Evolutionary conservation across 2,329 filamentous ascomycete species (phyloP).

Genomic region (Pseudomassariella vexata): DNA sequence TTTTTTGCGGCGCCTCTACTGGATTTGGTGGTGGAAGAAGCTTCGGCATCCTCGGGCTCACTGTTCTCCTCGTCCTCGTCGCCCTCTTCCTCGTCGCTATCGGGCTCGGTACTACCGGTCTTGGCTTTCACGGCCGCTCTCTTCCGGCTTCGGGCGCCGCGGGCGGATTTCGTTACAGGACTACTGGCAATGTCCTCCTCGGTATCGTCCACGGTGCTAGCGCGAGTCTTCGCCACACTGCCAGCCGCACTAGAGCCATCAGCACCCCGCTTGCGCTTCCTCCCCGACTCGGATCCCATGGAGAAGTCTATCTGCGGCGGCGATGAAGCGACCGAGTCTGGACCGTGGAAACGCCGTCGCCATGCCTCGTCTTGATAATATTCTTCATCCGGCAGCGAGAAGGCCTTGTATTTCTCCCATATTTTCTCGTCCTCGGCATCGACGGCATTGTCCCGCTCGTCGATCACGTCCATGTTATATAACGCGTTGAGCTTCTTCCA

Average conservation of each 20-base stretch:
- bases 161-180: slow-evolving; percentile 32
- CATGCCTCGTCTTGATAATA: slow-evolving; percentile 40
- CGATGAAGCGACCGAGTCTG: slow-evolving; percentile 42
- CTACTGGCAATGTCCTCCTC: slow-evolving; percentile 38
- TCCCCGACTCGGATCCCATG: slow-evolving; percentile 19
- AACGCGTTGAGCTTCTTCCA: slow-evolving; percentile 81
- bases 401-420: slow-evolving; percentile 58
- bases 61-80: slow-evolving; percentile 9
- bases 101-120: slow-evolving; percentile 20
- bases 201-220: slow-evolving; percentile 47
- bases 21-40: neutral
- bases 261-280: slow-evolving; percentile 39
- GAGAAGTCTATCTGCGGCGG: slow-evolving; percentile 36
- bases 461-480: slow-evolving; percentile 80
- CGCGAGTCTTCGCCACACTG: slow-evolving; percentile 38
- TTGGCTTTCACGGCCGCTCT: slow-evolving; percentile 37
- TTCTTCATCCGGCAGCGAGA: slow-evolving; percentile 49
- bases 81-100: slow-evolving; percentile 18
- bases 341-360: slow-evolving; percentile 36
- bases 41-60: slow-evolving; percentile 10
- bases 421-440: slow-evolving; percentile 52
- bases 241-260: slow-evolving; percentile 40
- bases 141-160: slow-evolving; percentile 37
- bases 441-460: slow-evolving; percentile 69
- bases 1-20: neutral